Conservation (phyloP, 2,329 filamentous ascomycete species). For the Hymenoscyphus scutula region DNA sequence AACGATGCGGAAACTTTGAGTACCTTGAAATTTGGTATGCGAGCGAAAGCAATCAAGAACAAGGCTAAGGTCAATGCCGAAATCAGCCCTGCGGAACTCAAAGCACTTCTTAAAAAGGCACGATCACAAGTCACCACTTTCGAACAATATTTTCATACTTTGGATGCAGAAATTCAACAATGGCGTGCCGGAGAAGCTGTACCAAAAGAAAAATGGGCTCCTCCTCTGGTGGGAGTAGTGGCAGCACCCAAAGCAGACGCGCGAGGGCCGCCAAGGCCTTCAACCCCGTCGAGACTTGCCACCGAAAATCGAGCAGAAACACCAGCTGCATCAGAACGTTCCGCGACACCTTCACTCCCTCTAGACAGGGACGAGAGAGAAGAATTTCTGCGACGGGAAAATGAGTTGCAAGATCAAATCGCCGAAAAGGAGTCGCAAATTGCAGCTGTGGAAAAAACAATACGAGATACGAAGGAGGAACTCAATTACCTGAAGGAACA, state of each 20-base stretch:
- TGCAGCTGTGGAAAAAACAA: slow-evolving; percentile 72
- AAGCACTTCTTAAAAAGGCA: slow-evolving; percentile 86
- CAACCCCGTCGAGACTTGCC: slow-evolving; percentile 57
- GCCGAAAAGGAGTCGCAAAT: slow-evolving; percentile 87
- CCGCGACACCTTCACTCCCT: slow-evolving; percentile 81
- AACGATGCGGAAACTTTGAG: slow-evolving; percentile 94
- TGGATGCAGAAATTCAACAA: slow-evolving; percentile 80
- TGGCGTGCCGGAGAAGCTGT: slow-evolving; percentile 90
- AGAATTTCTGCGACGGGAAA: slow-evolving; percentile 91
- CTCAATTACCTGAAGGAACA: slow-evolving; percentile 81
- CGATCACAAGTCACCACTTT: slow-evolving; percentile 87
- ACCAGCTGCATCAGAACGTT: slow-evolving; percentile 70
- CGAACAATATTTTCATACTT: slow-evolving; percentile 76
- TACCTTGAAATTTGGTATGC: slow-evolving; percentile 89
- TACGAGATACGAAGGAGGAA: slow-evolving; percentile 84
- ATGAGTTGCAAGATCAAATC: slow-evolving; percentile 94
- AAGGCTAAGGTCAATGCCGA: slow-evolving; percentile 99
- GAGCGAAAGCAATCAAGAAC: slow-evolving; percentile 99
- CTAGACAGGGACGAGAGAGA: slow-evolving; percentile 96
- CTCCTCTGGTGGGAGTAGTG: slow-evolving; percentile 55
- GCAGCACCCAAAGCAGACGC: slow-evolving; percentile 45
- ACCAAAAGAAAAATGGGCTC: slow-evolving; percentile 84
- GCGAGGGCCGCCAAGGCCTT: slow-evolving; percentile 48
- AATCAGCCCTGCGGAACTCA: slow-evolving; percentile 92
- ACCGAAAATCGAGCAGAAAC: slow-evolving; percentile 62